These are phyloP conservation scores for Neurospora sp. DNA, from an alignment of 495 filamentous ascomycete genomes.

Conservation along the genomic window DNA sequence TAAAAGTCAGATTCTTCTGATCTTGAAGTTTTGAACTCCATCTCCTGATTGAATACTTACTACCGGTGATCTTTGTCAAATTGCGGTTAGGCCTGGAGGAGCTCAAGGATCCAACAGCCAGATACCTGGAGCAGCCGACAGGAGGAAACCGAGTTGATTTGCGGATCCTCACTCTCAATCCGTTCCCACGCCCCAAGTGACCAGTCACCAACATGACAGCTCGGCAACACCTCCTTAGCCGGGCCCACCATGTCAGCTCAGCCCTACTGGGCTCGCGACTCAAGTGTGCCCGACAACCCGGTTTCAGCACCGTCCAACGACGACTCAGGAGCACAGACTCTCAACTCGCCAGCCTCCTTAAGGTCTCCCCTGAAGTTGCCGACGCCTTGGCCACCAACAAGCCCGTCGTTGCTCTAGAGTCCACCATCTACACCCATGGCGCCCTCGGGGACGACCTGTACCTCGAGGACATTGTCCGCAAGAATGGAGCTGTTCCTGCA, in stretches of 20 bases:
- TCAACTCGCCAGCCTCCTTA: conserved; percentile 48
- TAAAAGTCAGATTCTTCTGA: not conserved
- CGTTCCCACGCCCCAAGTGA: not conserved
- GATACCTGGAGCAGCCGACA: not conserved
- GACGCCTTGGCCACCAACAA: conserved; percentile 60
- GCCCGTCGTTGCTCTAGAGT: conserved; percentile 86
- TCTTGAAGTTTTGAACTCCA: not conserved
- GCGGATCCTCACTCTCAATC: not conserved
- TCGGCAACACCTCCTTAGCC: not conserved
- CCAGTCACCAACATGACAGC: not conserved
- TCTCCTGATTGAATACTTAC: not conserved
- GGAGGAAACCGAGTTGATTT: not conserved
- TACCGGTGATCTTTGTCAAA: not conserved
- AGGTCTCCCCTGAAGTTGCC: conserved; percentile 71
- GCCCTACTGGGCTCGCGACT: not conserved
- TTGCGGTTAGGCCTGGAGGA: not conserved
- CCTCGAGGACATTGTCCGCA: conserved; percentile 67
- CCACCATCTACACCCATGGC: conserved; percentile 68
- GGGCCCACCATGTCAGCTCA: not conserved
- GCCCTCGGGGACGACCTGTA: conserved; percentile 78
- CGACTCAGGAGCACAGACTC: not conserved
- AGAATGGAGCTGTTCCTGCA: conserved; percentile 80
- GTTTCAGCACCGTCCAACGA: not conserved
- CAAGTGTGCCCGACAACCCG: not conserved
- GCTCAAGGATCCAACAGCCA: not conserved